Evolutionary conservation across 352 stramenopile species (phyloP).

Genomic region (Globisporangium recalcitrans): DNA sequence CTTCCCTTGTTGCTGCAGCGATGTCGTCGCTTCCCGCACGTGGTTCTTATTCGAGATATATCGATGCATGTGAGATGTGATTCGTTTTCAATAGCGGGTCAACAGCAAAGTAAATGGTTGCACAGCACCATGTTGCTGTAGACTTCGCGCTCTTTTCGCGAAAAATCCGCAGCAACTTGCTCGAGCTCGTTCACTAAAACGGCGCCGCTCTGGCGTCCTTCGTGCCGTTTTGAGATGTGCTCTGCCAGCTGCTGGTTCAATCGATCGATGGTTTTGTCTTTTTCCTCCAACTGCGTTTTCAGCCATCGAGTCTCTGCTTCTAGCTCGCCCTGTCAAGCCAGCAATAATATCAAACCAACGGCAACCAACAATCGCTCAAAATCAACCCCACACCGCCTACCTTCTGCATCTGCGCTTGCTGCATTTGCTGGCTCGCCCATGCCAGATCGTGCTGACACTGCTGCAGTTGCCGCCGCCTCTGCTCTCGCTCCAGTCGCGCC

Average conservation of each 20-base stretch:
- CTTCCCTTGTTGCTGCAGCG: conserved; percentile 16
- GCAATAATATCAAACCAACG: neutral
- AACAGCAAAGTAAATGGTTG: too few relatives aligned
- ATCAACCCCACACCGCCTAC: neutral
- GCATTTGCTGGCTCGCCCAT: neutral
- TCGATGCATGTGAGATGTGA: too few relatives aligned
- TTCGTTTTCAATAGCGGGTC: too few relatives aligned
- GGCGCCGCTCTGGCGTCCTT: neutral
- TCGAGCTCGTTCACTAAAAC: conserved; percentile 2
- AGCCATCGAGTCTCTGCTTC: conserved; percentile 7
- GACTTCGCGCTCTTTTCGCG: conserved; percentile 14
- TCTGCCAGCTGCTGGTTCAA: conserved; percentile 3
- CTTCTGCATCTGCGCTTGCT: conserved; percentile 1
- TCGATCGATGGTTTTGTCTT: conserved; percentile 8
- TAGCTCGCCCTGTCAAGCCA: neutral
- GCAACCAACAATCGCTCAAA: neutral
- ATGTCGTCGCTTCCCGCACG: conserved; percentile 14
- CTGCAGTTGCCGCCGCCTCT: neutral
- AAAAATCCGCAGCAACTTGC: conserved; percentile 8
- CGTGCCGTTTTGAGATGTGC: neutral
- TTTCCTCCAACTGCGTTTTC: conserved; percentile 1
- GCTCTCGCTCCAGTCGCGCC: conserved; percentile 1
- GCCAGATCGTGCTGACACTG: conserved; percentile 1
- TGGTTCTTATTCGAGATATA: conserved; percentile 14
- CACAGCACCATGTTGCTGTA: conserved; percentile 13